Percentiles rank a stretch among this genome's conserved stretches.
Evolutionary conservation across 2,329 filamentous ascomycete genomes (phyloP).

Genomic region (Clarireedia monteithiana): DNA sequence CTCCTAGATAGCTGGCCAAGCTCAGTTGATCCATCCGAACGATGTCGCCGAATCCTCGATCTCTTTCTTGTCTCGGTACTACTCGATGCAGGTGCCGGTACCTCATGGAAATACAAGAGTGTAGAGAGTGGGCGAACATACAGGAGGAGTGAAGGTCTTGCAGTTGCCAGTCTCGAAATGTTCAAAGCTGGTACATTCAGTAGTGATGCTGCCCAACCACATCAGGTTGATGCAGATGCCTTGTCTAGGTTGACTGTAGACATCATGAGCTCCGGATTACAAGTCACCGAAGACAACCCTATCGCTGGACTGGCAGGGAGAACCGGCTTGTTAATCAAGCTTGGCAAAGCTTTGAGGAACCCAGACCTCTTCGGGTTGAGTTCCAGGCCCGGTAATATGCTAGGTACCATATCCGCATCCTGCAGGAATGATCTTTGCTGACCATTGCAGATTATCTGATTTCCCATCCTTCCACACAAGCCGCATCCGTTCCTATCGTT

Average conservation of each 20-base stretch:
- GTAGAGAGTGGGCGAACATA: slow-evolving; percentile 79
- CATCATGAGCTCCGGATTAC: slow-evolving; percentile 70
- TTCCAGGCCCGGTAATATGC: slow-evolving; percentile 85
- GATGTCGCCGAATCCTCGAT: slow-evolving; percentile 67
- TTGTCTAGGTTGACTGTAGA: slow-evolving; percentile 68
- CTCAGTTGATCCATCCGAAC: slow-evolving; percentile 60
- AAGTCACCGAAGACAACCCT: slow-evolving; percentile 72
- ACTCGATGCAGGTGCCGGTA: slow-evolving; percentile 83
- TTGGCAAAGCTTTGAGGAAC: slow-evolving; percentile 70
- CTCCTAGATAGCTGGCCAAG: slow-evolving; percentile 62
- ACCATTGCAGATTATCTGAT: slow-evolving; percentile 72
- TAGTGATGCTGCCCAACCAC: slow-evolving; percentile 70
- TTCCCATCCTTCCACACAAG: slow-evolving; percentile 81
- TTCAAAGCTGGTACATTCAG: slow-evolving; percentile 90
- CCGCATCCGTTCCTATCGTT: slow-evolving; percentile 80
- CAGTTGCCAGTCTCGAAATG: slow-evolving; percentile 74
- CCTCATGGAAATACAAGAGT: slow-evolving; percentile 86
- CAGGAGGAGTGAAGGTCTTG: slow-evolving; percentile 79
- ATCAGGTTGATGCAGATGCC: slow-evolving; percentile 81
- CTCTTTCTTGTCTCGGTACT: slow-evolving; percentile 75
- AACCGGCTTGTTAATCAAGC: slow-evolving; percentile 66
- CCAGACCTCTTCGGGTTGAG: slow-evolving; percentile 77
- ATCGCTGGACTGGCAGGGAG: slow-evolving; percentile 82
- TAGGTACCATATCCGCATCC: slow-evolving; percentile 50
- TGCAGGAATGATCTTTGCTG: slow-evolving; percentile 16